Base-by-base conservation (phyloP, 2,329 filamentous ascomycete genomes). In the Xylariales sp. region DNA sequence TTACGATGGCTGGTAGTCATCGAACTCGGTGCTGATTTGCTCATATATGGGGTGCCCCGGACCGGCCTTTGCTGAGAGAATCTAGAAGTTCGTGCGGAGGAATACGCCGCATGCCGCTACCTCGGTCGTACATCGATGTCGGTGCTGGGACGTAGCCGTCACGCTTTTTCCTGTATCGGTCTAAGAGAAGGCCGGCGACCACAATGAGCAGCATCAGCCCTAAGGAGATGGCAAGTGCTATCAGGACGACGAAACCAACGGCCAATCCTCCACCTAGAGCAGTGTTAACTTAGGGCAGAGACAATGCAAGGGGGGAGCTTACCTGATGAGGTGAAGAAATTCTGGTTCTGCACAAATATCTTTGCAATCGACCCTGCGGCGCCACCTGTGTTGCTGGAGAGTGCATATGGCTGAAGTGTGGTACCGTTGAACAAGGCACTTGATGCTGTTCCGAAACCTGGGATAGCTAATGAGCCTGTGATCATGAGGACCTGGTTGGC, bases 371-470 rank as follows among this genome's bases (percentile, higher is more conserved):
- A 90, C 36, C 90, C 88, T 9, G 78, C 70, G 10, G 73, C 71
- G 44, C 80, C 80, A 54, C 80, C 73, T 10, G 74, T 65, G 44
- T 74, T 84, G 33, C 80, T 84, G 2, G 90, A 86, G 31, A 98
- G 75, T 29, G 88, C 76, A 60, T 91, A 95, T 0, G 93, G 91
- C 38, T 73, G 72, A 58, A 91, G 81, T 3, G 71, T 68, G 9
- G 82, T 88, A 53, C 93, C 93, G 56, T 97, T 88, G 69, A 86
- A 98, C 20, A 96, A 69, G 6, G 83, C 91, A 7, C 88, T 89
- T 11, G 91, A 95, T 5, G 85, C 88, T 43, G 82, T 83, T 44
- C 91, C 90, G 57, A 89, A 89, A 36, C 69, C 68, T 0, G 84
- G 79, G 14, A 97, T 73, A 49, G 80, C 75, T 51, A 98, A 78